These are phyloP conservation scores for Apophysomyces variabilis DNA, from an alignment of 371 early-diverging fungal genomes.

Conservation along the genomic window DNA sequence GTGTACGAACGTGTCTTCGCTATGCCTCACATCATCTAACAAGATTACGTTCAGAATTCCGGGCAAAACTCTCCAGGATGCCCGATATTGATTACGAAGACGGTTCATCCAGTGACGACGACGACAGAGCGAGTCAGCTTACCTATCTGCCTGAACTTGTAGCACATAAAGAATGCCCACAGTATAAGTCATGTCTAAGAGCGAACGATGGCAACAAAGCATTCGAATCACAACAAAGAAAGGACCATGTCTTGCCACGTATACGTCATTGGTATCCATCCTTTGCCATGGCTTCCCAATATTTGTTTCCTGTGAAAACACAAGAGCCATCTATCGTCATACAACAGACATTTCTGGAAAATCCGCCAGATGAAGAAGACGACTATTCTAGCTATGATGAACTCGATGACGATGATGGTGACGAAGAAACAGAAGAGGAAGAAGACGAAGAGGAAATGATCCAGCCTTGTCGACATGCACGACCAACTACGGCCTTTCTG, in stretches of 20 bases:
- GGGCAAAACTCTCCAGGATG: neutral
- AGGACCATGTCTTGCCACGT: neutral
- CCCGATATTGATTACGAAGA: slow-evolving; percentile 5
- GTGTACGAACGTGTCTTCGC: slow-evolving; percentile 4
- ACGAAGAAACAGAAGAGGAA: too few relatives aligned
- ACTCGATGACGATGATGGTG: slow-evolving; percentile 8
- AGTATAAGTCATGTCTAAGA: neutral
- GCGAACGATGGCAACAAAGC: neutral
- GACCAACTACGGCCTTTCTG: slow-evolving; percentile 19
- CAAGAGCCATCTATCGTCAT: neutral
- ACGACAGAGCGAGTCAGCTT: slow-evolving; percentile 19
- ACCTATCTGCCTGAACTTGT: slow-evolving; percentile 20
- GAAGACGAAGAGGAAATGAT: slow-evolving; percentile 1
- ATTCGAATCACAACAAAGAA: neutral
- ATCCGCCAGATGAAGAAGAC: neutral
- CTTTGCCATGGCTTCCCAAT: slow-evolving; percentile 3
- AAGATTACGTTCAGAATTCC: slow-evolving; percentile 5
- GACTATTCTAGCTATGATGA: neutral
- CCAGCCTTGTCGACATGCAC: neutral
- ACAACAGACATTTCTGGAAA: too few relatives aligned
- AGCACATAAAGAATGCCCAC: neutral
- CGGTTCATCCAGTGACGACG: slow-evolving; percentile 6
- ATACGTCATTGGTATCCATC: slow-evolving; percentile 6
- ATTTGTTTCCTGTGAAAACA: neutral
- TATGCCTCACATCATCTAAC: neutral